These are phyloP conservation scores for Uncinocarpus reesii DNA, from an alignment of 2,329 filamentous ascomycete species.

Conservation along the genomic window DNA sequence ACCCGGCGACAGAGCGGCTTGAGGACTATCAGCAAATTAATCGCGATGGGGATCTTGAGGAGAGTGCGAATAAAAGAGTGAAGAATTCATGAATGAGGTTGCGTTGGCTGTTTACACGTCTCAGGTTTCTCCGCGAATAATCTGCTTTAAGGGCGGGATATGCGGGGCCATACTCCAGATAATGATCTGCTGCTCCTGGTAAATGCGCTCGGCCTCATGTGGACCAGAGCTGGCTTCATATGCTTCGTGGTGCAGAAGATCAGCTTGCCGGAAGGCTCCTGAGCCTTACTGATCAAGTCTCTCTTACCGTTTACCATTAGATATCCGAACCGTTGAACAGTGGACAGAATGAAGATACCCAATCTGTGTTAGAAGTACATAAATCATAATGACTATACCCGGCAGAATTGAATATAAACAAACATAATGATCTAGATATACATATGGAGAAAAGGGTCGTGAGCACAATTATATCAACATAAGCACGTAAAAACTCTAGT, in stretches of 20 bases:
- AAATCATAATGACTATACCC: background rate
- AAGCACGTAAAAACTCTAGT: no score
- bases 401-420: background rate
- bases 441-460: background rate
- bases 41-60: slow-evolving; percentile 23
- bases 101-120: background rate
- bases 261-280: no score
- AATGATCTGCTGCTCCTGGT: no score
- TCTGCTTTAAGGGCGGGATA: no score
- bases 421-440: background rate
- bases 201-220: no score
- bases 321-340: background rate
- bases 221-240: no score
- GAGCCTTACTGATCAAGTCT: no score
- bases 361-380: background rate
- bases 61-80: slow-evolving; percentile 23
- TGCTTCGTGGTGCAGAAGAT: no score
- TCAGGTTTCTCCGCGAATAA: no score
- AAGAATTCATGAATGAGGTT: slow-evolving; percentile 3
- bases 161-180: no score
- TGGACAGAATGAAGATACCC: background rate
- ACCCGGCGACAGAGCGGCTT: slow-evolving; percentile 25
- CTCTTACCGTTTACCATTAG: no score
- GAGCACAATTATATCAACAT: no score
- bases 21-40: slow-evolving; percentile 28